Base-by-base conservation (phyloP, 805 yeast genomes). In the Lachancea cidri region DNA sequence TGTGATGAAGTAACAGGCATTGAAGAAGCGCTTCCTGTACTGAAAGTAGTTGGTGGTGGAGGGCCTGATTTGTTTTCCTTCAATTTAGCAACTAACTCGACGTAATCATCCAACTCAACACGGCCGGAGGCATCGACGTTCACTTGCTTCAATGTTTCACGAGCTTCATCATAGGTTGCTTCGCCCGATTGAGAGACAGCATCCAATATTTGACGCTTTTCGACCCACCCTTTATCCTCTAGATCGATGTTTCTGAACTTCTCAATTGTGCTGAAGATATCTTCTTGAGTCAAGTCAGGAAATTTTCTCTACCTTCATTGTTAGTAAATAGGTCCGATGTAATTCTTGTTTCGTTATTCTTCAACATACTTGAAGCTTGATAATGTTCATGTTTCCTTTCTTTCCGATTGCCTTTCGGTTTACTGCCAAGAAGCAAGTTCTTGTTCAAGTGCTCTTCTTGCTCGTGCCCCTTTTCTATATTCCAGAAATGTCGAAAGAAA, bases 41-140 rank as follows among this genome's bases (percentile, higher is more conserved):
- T 54, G 22, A 60, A 55, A 39, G 58, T 60, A 9, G 66, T 60
- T 4, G 55, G 53, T 14, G 64, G 62, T 1, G 52, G 54, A n/a
- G 62, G 52, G 14, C 50, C 56, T 4, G 48, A 41, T 19, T 50
- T 50, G 11, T 54, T 19, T 35, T 55, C 91, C 57, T 82, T 83
- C 48, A 89, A 72, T 60, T 86, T 87, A 24, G 95, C 85, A 42
- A 84, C 75, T 53, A 93, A 69, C 52, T 82, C 83, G 25, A 91
- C 97, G 58, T 79, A 93, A 61, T 93, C 98, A 45, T 93, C 98
- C 58, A 93, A 70, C 63, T 93, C 98, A 40, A 93, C 97, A 59
- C 86, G 91, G 18, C 98, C 98, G 4, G 95, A 83, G 13, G 98
- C 95, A 66, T 93, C 98, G 25, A 93, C 95, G 50, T 83, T 81